Evolutionary conservation across 805 yeast species (phyloP), one percentile per base, ranked within the genome.

Genomic region (Pichia ethanolica): DNA sequence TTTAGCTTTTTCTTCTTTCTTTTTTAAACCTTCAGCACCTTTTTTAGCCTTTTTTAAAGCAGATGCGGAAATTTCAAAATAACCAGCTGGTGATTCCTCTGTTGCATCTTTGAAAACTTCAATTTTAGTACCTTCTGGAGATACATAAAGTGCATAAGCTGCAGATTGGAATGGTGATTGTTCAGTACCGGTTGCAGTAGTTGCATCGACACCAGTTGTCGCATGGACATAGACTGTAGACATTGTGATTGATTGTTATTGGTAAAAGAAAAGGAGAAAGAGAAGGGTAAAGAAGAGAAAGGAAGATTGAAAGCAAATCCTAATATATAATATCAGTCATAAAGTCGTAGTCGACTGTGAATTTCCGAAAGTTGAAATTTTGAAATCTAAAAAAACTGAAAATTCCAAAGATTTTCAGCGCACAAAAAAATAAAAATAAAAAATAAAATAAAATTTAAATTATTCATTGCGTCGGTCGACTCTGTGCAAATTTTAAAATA

Each of bases 31-130:
- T 35, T 90, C 97, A 50, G 86, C 93, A 52, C 96, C 97, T 68
- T 93, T 93, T 69, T 87, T 88, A 59, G 98, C 97, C 71, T 91
- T 93, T 73, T 93, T 93, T 64, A 91, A 71, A 7, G 96, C 97
- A 47, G 95, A 82, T 5, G 96, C 89, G 14, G 89, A 74, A 63
- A 95, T 90, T 60, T 85, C 91, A 57, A 72, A 78, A 64, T 78
- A 91, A 33, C 69, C 81, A 39, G 75, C 53, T n/a, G 59, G 60
- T 45, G 77, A 85, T 53, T 79, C 88, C 38, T 71, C 71, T 3
- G 45, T 38, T 35, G 53, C 56, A 57, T 77, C 77, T 60, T 82
- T 83, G 69, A 73, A 81, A 38, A 84, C 78, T 41, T 77, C 71
- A 37, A 86, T 63, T 60, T 79, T 79, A 52, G 82, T 68, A 12